Percentiles rank a stretch among this genome's conserved stretches.
These are phyloP conservation scores for Paramecium caudatum DNA, from an alignment of 73 alveolate species.

Conservation along the genomic window DNA sequence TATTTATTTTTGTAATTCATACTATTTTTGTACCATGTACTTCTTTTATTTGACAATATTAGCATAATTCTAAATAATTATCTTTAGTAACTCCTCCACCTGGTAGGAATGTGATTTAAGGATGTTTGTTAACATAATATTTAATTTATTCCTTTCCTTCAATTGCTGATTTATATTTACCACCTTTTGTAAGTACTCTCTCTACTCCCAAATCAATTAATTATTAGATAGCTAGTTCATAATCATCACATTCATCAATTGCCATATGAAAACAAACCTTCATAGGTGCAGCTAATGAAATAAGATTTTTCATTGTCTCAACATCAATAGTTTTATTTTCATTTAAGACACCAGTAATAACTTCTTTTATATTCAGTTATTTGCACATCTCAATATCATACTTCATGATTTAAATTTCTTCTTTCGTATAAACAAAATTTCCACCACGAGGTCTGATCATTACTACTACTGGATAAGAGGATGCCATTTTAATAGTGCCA, in stretches of 20 bases:
- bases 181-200: conserved; percentile 86
- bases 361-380: conserved; percentile 77
- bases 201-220: conserved; percentile 78
- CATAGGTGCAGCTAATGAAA: conserved; percentile 78
- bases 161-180: conserved; percentile 79
- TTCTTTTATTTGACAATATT: conserved; percentile 73
- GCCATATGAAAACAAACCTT: conserved; percentile 87
- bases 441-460: conserved; percentile 90
- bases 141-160: conserved; percentile 83
- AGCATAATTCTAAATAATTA: conserved; percentile 36
- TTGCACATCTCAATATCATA: conserved; percentile 80
- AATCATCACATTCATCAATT: conserved; percentile 82
- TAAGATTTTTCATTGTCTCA: conserved; percentile 73
- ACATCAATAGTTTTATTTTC: conserved; percentile 76
- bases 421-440: conserved; percentile 77
- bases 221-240: conserved; percentile 74
- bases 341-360: conserved; percentile 79
- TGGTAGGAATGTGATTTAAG: conserved; percentile 75
- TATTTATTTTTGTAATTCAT: neutral
- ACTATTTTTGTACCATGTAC: conserved; percentile 80
- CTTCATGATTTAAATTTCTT: conserved; percentile 82
- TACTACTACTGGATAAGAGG: conserved; percentile 76
- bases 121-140: conserved; percentile 60
- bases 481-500: conserved; percentile 81
- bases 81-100: conserved; percentile 81